Evolutionary conservation across 208 protist genomes (phyloP).

Genomic region (Leptomonas seymouri): DNA sequence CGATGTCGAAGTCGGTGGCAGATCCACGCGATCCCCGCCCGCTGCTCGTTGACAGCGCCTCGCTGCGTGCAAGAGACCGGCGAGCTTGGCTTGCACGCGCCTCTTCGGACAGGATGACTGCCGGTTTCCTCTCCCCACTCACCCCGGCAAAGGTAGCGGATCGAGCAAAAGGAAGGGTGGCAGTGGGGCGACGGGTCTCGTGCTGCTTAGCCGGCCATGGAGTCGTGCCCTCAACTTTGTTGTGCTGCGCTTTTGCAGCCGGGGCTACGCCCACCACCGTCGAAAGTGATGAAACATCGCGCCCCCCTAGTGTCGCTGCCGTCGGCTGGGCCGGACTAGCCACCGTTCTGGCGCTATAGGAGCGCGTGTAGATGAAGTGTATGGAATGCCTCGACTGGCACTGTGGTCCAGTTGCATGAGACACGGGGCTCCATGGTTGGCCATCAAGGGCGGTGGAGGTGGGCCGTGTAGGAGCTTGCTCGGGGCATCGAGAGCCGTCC

Average conservation of each 20-base stretch:
- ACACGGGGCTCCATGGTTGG: not conserved
- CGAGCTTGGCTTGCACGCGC: not conserved
- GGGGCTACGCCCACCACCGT: not conserved
- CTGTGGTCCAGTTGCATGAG: not conserved
- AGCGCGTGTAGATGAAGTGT: slow-evolving; percentile 26
- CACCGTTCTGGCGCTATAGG: slow-evolving; percentile 1
- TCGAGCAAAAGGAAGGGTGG: slow-evolving; percentile 4
- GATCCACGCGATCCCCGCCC: slow-evolving; percentile 1
- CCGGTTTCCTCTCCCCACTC: too few relatives aligned
- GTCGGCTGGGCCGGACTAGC: not conserved
- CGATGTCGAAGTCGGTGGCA: slow-evolving; percentile 6
- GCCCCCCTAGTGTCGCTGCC: not conserved
- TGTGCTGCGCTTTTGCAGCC: not conserved
- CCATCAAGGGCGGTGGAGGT: not conserved
- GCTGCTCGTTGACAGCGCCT: not conserved
- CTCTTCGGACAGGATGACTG: not conserved
- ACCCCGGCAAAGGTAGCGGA: slow-evolving; percentile 10
- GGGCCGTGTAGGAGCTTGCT: not conserved
- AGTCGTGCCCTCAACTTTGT: not conserved
- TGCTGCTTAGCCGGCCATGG: not conserved
- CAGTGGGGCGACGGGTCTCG: not conserved
- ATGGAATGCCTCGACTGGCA: not conserved
- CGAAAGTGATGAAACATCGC: not conserved
- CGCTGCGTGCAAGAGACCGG: not conserved
- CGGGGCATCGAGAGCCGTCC: not conserved